Conservation (phyloP, 768 basidiomycete genomes). For the Psilocybe tampanensis region DNA sequence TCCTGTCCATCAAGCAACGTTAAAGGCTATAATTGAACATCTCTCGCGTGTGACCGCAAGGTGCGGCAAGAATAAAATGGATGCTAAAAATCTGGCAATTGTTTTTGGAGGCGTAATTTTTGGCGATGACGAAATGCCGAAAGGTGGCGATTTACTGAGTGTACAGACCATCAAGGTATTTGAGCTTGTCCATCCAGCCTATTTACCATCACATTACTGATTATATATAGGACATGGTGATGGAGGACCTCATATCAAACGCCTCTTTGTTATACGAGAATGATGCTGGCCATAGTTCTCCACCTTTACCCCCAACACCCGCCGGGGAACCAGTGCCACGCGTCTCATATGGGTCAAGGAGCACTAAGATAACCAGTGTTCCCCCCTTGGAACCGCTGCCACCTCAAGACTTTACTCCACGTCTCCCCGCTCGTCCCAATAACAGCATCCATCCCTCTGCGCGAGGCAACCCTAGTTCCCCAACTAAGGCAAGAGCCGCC, state of each 20-base stretch:
- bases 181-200: neutral
- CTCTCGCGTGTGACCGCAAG: conserved; percentile 69
- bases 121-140: conserved; percentile 88
- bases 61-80: conserved; percentile 89
- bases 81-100: conserved; percentile 88
- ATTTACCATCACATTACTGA: neutral
- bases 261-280: conserved; percentile 71
- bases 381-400: conserved; percentile 31
- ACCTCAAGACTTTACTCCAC: conserved; percentile 73
- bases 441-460: conserved; percentile 81
- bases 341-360: conserved; percentile 70
- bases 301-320: conserved; percentile 76
- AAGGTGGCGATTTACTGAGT: conserved; percentile 72
- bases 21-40: conserved; percentile 83
- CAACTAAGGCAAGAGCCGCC: conserved; percentile 38
- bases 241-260: conserved; percentile 85
- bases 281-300: conserved; percentile 47
- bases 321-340: conserved; percentile 59
- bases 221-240: conserved; percentile 46
- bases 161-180: conserved; percentile 77
- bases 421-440: conserved; percentile 66
- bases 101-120: conserved; percentile 89
- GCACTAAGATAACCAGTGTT: conserved; percentile 64
- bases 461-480: conserved; percentile 53
- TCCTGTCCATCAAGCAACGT: conserved; percentile 80